Evolutionary conservation across 2,329 filamentous ascomycete species (phyloP), one percentile per base, ranked within the genome.

Genomic region (Epichloe brachyelytri): DNA sequence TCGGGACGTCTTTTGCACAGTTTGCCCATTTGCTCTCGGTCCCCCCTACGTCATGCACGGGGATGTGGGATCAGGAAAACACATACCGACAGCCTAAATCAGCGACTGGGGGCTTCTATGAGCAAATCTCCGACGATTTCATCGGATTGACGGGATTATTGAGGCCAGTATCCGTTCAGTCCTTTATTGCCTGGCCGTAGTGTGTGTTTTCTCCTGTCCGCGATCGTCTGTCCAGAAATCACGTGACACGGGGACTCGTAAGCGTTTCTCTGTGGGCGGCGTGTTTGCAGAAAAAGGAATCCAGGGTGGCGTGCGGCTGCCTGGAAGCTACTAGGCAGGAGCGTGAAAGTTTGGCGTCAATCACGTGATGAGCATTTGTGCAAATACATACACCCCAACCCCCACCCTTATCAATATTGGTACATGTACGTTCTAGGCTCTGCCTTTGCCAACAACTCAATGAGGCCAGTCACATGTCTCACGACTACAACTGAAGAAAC

Each of bases 11-110:
- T 19, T 14, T 20, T 22, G 43, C 38, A 17, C 19, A n/a, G 39
- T 46, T 30, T 45, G 5, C 12, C 22, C 19, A 6, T 11, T 22
- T 22, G 11, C 22, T 8, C 5, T 44, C 12, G 15, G 33, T 22
- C 14, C 46, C 48, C 40, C 49, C 53, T 59, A 58, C 59, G 60
- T 62, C 62, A 65, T 62, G 43, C 34, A 50, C 17, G 20, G 26
- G 38, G 10, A 5, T 58, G 45, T 58, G 45, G 51, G 50, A 52
- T 55, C 50, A 49, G 46, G 46, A 44, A 56, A 57, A 62, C 55
- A 63, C 65, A 57, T 66, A 63, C 60, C 59, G 58, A 55, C 58
- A 62, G 60, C 58, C 58, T 63, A 63, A 59, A 39, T 58, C 55
- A 56, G 57, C 55, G 55, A 59, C 57, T 60, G 56, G 54, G 59